Percentiles rank a stretch among this genome's conserved stretches.
phyloP scores from a whole-genome alignment of 2,329 filamentous ascomycete species.

The Trichoderma simmonsii region DNA sequence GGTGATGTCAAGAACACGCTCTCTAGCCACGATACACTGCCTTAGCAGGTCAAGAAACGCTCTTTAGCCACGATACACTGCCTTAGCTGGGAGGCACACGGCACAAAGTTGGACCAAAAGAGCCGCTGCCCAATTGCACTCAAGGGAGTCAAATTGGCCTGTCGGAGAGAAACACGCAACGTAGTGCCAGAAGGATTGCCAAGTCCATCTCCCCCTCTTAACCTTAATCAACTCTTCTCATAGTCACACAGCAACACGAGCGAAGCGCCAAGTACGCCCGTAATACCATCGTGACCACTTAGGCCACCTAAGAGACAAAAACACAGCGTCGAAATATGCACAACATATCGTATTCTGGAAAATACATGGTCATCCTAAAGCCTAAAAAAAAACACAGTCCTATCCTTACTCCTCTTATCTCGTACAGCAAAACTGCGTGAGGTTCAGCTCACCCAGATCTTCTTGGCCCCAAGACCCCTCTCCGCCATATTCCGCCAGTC shows the following conservation, averaged over 20 bases:
- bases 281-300: background rate
- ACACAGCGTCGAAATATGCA: background rate
- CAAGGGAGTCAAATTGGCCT: background rate
- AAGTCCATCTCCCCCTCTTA: background rate
- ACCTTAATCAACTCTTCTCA: background rate
- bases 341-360: slow-evolving; percentile 10
- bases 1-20: background rate
- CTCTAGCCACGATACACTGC: background rate
- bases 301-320: background rate
- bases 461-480: background rate
- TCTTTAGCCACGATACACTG: background rate
- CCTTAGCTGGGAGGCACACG: background rate
- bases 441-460: background rate
- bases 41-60: background rate
- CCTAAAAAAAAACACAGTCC: background rate
- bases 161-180: slow-evolving; percentile 1
- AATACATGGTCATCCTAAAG: background rate
- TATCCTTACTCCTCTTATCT: background rate
- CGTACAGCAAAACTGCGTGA: background rate
- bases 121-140: background rate
- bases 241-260: background rate
- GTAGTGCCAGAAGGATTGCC: background rate
- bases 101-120: background rate
- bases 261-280: background rate
- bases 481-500: background rate